Evolutionary conservation across 1,284 basidiomycete genomes (phyloP), one percentile per base, ranked within the genome.

Genomic region (Cutaneotrichosporon mucoides): DNA sequence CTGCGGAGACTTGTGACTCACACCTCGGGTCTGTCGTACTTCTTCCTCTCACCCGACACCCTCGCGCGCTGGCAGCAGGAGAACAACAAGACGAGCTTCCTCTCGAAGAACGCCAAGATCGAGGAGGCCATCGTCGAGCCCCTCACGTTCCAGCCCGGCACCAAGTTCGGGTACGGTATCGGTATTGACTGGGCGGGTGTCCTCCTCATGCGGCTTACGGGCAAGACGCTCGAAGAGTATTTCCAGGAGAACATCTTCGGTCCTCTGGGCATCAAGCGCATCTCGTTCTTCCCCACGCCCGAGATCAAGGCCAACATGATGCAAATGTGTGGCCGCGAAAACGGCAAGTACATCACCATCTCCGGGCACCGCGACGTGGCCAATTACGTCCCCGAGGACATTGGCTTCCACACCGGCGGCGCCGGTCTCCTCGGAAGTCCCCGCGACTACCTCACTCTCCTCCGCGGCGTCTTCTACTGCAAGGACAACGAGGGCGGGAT

Each of bases 151-250:
- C 68, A 75, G 53, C 75, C 75, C 4, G 73, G 73, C 3, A 70
- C 67, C 0, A 52, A 48, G 6, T 76, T 57, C 58, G 37, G 35
- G 34, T 75, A 76, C 65, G 46, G 54, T 11, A 61, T 62, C 33
- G 70, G 72, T 0, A 72, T 76, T 38, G 79, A 79, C 55, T 76
- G 70, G 72, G 66, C 69, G 15, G 76, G 71, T 13, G 33, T 66
- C 45, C 41, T 75, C 56, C 67, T 79, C 42, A 59, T 65, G 44
- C 69, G 76, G 11, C 45, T 70, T n/a, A 68, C 65, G 1, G 73
- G 72, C 2, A 37, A 62, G 24, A 60, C 59, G 1, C 66, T 78
- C 15, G 72, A 73, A 42, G 67, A 66, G 2, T 74, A 71, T 59
- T 70, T 75, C 47, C 59, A 71, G 48, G 58, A 71, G 10, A 50